Percentiles rank a stretch among this genome's conserved stretches.
Evolutionary conservation across 495 filamentous ascomycete genomes (phyloP).

Genomic region (Aspergillus indologenus): DNA sequence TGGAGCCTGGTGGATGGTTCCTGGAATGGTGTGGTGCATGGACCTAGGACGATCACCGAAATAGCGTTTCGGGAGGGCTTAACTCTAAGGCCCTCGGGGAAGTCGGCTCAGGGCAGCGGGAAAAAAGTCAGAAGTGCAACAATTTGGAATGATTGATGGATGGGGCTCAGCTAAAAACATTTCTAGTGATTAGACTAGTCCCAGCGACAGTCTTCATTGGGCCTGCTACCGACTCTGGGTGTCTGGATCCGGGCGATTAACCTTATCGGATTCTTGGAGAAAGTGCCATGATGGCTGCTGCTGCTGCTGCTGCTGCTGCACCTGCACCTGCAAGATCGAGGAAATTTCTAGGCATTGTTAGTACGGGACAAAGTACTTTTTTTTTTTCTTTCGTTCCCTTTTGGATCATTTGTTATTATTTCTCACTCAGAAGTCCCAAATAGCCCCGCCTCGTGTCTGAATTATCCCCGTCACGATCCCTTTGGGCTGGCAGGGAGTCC

Average conservation of each 20-base stretch:
- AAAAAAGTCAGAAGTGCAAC: not conserved
- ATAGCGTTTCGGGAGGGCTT: constrained; percentile 9
- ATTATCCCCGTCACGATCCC: constrained; percentile 1
- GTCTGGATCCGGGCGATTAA: constrained; percentile 16
- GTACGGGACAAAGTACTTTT: no score
- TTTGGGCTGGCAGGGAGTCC: not conserved
- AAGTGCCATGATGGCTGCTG: not conserved
- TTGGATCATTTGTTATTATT: not conserved
- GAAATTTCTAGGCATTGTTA: not conserved
- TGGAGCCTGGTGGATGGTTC: not conserved
- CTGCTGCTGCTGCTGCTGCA: not conserved
- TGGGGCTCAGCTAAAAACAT: not conserved
- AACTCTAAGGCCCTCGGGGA: constrained; percentile 7
- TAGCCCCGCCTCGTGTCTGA: constrained; percentile 13
- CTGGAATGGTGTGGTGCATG: constrained; percentile 1
- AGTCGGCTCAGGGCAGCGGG: not conserved
- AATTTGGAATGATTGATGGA: constrained; percentile 19
- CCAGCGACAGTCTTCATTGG: not conserved
- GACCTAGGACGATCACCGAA: constrained; percentile 6
- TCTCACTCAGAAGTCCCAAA: constrained; percentile 6
- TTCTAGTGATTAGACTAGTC: not conserved
- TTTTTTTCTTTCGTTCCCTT: not conserved
- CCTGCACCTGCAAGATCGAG: not conserved
- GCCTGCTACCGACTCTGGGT: not conserved
- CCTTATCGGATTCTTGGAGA: constrained; percentile 21